Percentiles rank a stretch among this genome's conserved stretches.
phyloP scores from a whole-genome alignment of 1,284 basidiomycete genomes.

The Tremellales sp. region DNA sequence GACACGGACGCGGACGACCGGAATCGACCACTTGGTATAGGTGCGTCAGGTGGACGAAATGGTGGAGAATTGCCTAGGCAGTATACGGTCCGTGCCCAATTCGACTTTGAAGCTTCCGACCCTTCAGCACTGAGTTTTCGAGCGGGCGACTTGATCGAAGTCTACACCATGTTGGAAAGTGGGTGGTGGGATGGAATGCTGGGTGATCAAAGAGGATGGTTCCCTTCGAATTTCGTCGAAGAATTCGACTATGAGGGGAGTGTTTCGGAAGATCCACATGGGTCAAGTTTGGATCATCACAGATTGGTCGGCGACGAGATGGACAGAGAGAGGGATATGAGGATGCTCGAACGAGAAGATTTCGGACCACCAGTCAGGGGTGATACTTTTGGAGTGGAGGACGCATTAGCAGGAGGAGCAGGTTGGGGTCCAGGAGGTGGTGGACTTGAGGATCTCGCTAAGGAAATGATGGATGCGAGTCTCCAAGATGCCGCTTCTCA shows the following conservation, averaged over 20 bases:
- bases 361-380: not conserved
- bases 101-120: slow-evolving; percentile 87
- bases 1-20: too few species aligned
- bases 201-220: slow-evolving; percentile 79
- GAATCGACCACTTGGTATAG: too few species aligned
- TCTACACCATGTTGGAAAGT: slow-evolving; percentile 81
- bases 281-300: not conserved
- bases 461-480: slow-evolving; percentile 31
- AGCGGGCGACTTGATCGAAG: slow-evolving; percentile 87
- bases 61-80: not conserved
- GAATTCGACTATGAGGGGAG: slow-evolving; percentile 51
- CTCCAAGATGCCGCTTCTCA: too few species aligned
- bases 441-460: slow-evolving; percentile 35
- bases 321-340: slow-evolving; percentile 1
- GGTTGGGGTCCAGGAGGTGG: slow-evolving; percentile 14
- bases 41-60: not conserved
- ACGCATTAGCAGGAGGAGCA: slow-evolving; percentile 17
- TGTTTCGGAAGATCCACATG: slow-evolving; percentile 1
- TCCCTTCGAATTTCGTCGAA: slow-evolving; percentile 91
- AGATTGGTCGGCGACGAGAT: not conserved
- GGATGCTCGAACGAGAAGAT: not conserved
- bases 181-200: slow-evolving; percentile 99
- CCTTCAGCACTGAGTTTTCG: slow-evolving; percentile 81
- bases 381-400: slow-evolving; percentile 10
- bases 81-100: slow-evolving; percentile 84